These are phyloP conservation scores for Chaetomiaceae sp. DNA, from an alignment of 2,329 filamentous ascomycete genomes.

Conservation along the genomic window DNA sequence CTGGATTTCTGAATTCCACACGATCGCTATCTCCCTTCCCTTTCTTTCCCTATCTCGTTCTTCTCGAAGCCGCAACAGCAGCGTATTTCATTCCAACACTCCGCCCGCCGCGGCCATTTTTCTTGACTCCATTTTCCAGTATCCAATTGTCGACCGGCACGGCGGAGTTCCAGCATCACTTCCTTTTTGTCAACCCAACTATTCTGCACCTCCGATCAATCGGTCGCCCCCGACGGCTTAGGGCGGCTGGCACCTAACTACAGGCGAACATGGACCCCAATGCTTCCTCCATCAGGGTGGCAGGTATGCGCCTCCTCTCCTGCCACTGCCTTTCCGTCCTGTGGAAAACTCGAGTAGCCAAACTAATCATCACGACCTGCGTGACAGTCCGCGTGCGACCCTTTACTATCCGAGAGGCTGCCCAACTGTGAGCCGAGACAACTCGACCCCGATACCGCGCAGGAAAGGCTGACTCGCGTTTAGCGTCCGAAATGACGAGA, in stretches of 20 bases:
- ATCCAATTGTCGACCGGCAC: constrained; percentile 18
- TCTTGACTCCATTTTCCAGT: constrained; percentile 1
- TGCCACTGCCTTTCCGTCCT: no score
- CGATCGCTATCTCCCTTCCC: neutral
- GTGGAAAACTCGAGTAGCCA: no score
- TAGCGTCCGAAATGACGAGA: constrained; percentile 69
- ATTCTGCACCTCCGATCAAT: neutral
- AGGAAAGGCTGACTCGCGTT: constrained; percentile 1
- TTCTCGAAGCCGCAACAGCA: constrained; percentile 1
- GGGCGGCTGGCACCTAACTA: constrained; percentile 11
- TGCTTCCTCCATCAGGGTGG: constrained; percentile 55
- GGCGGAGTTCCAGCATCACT: constrained; percentile 10
- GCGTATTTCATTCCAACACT: constrained; percentile 5
- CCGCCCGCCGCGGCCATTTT: neutral
- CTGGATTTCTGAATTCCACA: constrained; percentile 5
- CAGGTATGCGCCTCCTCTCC: constrained; percentile 45
- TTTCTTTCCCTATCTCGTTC: no score
- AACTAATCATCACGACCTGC: neutral
- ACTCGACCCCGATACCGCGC: neutral
- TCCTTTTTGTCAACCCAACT: constrained; percentile 15
- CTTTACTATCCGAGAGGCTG: constrained; percentile 86
- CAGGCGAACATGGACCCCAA: constrained; percentile 36
- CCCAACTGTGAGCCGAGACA: constrained; percentile 61
- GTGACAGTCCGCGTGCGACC: constrained; percentile 61
- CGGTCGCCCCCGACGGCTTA: neutral